Percentiles rank a stretch among this genome's conserved stretches.
Evolutionary conservation across 768 basidiomycete species (phyloP).

Genomic region (Russula brevipes): DNA sequence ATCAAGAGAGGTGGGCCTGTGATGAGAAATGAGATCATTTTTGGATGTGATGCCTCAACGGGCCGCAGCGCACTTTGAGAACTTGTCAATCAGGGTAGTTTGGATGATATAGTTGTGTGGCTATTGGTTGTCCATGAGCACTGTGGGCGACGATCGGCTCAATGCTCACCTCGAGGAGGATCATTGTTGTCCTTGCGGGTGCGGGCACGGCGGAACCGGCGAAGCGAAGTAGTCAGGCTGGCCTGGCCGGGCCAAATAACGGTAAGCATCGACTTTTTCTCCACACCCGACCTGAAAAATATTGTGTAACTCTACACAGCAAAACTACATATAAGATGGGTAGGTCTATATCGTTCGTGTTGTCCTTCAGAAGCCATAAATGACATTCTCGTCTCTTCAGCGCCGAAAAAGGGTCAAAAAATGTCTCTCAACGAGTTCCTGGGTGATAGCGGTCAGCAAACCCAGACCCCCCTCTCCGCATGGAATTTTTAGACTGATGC

Average conservation of each 20-base stretch:
- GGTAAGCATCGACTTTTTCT: conserved; percentile 25
- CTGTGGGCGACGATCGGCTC: neutral
- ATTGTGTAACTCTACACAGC: conserved; percentile 1
- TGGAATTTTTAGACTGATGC: conserved; percentile 21
- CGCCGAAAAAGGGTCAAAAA: conserved; percentile 90
- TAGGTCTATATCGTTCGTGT: conserved; percentile 20
- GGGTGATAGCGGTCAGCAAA: conserved; percentile 68
- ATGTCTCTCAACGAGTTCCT: conserved; percentile 92
- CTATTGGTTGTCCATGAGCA: conserved; percentile 36
- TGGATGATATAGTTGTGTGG: conserved; percentile 92
- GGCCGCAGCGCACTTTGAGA: conserved; percentile 57
- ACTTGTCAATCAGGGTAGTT: conserved; percentile 81
- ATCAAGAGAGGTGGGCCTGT: conserved; percentile 85
- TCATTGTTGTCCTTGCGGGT: conserved; percentile 45
- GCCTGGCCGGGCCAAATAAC: conserved; percentile 23
- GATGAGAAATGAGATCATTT: conserved; percentile 16
- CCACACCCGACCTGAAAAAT: conserved; percentile 11
- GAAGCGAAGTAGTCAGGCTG: neutral
- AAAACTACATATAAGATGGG: conserved; percentile 31
- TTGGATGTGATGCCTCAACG: conserved; percentile 1
- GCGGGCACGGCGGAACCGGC: neutral
- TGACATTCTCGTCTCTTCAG: conserved; percentile 37
- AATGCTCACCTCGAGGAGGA: conserved; percentile 70
- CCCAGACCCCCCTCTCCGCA: conserved; percentile 23
- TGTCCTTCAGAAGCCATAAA: too few species aligned